Evolutionary conservation across 805 yeast genomes (phyloP), one percentile per base, ranked within the genome.

Genomic region (Metahyphopichia silvanorum): DNA sequence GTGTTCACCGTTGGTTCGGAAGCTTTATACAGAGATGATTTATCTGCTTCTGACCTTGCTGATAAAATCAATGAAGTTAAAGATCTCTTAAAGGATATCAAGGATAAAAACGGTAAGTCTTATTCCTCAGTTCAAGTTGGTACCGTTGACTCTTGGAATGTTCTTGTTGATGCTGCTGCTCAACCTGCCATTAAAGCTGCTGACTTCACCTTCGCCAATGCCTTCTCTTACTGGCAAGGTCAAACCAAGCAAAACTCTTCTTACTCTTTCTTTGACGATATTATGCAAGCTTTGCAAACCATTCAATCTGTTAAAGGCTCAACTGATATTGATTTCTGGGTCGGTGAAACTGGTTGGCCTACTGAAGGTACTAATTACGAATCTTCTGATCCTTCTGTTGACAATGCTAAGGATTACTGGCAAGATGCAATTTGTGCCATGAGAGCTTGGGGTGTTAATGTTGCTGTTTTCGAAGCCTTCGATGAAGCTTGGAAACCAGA

Each of bases 191-290:
- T 91, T 55, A 50, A 77, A 59, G 89, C 87, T 32, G 70, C 94
- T 29, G 98, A 91, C 60, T 70, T 86, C 51, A 79, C 88, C 40
- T 84, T 82, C 60, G 95, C 96, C 53, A 91, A 91, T 58, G 97
- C 96, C 31, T 91, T 91, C 76, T 86, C 97, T 6, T 91, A 89
- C 81, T 91, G 98, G 98, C 98, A 91, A 71, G 97, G 97, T 27
- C 97, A 88, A 71, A 74, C 87, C 46, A 75, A 74, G 76, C 54
- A 61, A 31, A 89, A 89, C 61, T 77, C 96, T 17, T 78, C 95
- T 12, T 86, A 77, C 74, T 87, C 96, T 2, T 91, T 89, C 82
- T 77, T 87, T 47, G 97, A 89, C 60, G 97, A 91, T 62, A 86
- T 91, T 62, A 88, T 89, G 96, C 97, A 91, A 74, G 96, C 97